Base-by-base conservation (phyloP, 108 stramenopile genomes). In the Aurantiochytrium sp. region DNA sequence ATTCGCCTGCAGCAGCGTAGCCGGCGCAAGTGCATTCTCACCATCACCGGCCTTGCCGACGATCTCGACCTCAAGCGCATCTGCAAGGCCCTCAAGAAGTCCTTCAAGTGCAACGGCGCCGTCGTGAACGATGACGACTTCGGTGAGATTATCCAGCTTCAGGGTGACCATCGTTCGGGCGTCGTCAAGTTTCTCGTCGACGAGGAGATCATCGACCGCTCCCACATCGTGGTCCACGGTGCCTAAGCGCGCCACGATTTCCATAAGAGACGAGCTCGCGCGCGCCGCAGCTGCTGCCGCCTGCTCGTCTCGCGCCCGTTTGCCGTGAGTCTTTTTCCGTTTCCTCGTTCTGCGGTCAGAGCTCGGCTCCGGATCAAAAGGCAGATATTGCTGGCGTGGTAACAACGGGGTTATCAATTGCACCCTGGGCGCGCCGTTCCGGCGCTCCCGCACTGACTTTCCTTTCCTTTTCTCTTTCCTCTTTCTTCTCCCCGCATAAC, bases 71-170 rank as follows among this genome's bases (percentile, higher is more conserved):
- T 99, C 68, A 97, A 97, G 91, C 93, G 96, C 69, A 99, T 99
- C 91, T 97, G 97, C 93, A 97, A 97, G 90, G 97, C 97, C 42
- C 95, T 99, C 91, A 99, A 98, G 93, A 99, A 99, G 93, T 97
- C 96, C 90, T 98, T 98, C 92, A 92, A 91, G 69, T 99, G 98
- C 90, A 99, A 99, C 93, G 98, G 98, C 27, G 97, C 97, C 88
- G 96, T 99, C 21, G 96, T 96, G 85, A 96, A 95, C 55, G 98
- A 98, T 87, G 93, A 95, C 85, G 97, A 97, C 37, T 91, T 90
- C 22, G 97, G 97, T 31, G 97, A 99, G 88, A 96, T 99, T 85
- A 97, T 99, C 92, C 98, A 99, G 87, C 90, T 99, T 54, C 94
- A 94, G 69, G 98, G 98, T 48, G 98, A 99, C 93, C 98, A 99